Percentiles rank a stretch among this genome's conserved stretches.
These are phyloP conservation scores for Vigna unguiculata DNA, from an alignment of 306 rosid genomes.

Conservation along the genomic window DNA sequence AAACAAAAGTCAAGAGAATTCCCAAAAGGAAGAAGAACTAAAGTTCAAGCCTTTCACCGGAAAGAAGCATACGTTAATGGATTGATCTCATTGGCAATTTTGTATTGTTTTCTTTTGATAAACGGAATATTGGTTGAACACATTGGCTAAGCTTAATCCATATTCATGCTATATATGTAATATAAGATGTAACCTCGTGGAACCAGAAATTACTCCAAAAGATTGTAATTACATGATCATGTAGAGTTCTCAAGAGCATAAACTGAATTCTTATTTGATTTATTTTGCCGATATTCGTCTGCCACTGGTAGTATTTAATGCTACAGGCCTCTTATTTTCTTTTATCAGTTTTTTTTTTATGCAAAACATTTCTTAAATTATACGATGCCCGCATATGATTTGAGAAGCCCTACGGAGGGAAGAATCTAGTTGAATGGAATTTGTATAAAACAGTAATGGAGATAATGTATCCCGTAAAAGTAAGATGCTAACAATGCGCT, in stretches of 20 bases:
- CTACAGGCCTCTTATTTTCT: neutral
- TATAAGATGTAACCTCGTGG: neutral
- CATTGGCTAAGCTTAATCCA: constrained; percentile 1
- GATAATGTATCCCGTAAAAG: neutral
- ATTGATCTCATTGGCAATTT: constrained; percentile 39
- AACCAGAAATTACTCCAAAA: constrained; percentile 6
- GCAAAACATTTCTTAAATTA: neutral
- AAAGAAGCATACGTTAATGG: constrained; percentile 61
- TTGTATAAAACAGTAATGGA: neutral
- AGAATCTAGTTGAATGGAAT: neutral
- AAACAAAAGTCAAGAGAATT: constrained; percentile 43
- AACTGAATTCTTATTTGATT: neutral
- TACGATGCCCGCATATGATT: neutral
- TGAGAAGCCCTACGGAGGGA: neutral
- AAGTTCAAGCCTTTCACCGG: constrained; percentile 66
- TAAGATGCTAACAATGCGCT: neutral
- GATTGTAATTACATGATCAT: neutral
- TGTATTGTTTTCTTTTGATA: neutral
- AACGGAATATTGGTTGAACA: constrained; percentile 6
- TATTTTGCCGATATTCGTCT: neutral
- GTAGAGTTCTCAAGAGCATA: too few species aligned
- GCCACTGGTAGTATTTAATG: neutral
- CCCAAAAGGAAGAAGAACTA: constrained; percentile 48
- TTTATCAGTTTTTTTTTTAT: too few species aligned
- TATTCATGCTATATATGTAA: neutral